Conservation (phyloP, 106 monocot species). For the Dendrobium huoshanense region DNA sequence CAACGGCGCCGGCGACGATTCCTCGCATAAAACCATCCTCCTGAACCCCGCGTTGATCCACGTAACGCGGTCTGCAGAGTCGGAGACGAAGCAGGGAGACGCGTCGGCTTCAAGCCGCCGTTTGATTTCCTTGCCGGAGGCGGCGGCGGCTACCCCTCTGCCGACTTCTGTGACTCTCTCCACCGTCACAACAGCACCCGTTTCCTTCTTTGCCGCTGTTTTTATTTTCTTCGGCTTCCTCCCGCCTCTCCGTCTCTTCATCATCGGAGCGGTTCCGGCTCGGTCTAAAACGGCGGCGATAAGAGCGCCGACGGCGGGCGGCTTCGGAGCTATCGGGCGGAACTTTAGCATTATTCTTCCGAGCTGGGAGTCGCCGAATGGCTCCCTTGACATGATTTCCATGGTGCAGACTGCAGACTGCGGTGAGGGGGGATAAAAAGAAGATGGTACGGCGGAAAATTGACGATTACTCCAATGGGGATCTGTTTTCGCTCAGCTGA, state of each 20-base stretch:
- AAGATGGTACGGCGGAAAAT: too few relatives aligned
- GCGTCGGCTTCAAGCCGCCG: constrained; percentile 25
- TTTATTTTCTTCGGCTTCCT: constrained; percentile 20
- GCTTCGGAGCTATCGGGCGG: constrained; percentile 86
- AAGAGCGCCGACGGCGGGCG: constrained; percentile 12
- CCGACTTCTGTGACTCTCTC: constrained; percentile 39
- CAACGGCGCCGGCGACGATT: neutral
- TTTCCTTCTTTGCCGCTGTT: constrained; percentile 28
- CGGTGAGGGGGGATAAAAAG: too few relatives aligned
- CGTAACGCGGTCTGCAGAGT: constrained; percentile 36
- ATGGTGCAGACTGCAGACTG: too few relatives aligned
- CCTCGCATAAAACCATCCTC: constrained; percentile 31
- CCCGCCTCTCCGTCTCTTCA: constrained; percentile 3
- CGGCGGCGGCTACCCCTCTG: neutral
- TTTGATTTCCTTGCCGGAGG: constrained; percentile 6
- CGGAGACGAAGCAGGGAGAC: constrained; percentile 56
- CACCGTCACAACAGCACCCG: constrained; percentile 51
- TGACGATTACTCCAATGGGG: too few relatives aligned
- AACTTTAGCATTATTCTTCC: constrained; percentile 62
- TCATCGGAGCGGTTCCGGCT: constrained; percentile 3
- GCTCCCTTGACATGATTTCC: too few relatives aligned
- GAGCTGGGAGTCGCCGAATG: constrained; percentile 2
- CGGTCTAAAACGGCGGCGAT: neutral
- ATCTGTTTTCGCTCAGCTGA: too few relatives aligned
- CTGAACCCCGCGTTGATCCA: constrained; percentile 53